Evolutionary conservation across 1,284 basidiomycete genomes (phyloP), one percentile per base, ranked within the genome.

Genomic region (Cystobasidium slooffiae): DNA sequence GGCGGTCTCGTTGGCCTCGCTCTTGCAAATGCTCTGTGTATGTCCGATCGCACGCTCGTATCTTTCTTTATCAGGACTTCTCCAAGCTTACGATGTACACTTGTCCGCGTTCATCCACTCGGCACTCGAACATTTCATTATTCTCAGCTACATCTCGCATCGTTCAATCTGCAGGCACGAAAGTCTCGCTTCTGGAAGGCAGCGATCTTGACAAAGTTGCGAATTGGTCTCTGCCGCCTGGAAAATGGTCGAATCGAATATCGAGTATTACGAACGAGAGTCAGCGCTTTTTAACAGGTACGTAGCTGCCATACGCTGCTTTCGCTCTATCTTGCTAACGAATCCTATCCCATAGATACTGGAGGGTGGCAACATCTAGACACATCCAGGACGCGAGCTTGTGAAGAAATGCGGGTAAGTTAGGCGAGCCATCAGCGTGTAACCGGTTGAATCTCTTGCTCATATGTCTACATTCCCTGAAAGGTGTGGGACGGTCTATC

Each of bases 1-100:
- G 96, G 94, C 58, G 95, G 95, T 0, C 94, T 94, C 22, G 93
- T 89, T 0, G 96, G 96, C 16, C 86, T 99, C 37, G 92, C 94
- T 5, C 85, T 99, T 39, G 94, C 94, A 0, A 89, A 88, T 80
- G 92, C 93, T 31, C 85, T 99, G 22, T 87, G 94, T 94, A 79
- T 78, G 86, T 58, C 68, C 46, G 68, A 55, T 52, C 41, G 56
- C 55, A n/a, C 51, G 41, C 10, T 56, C 31, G 22, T 72, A 14
- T 46, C 46, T 41, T 56, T 51, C 31, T 41, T 52, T 52, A 41
- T 68, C 9, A 56, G 53, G 44, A 63, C 49, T 6, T 18, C 62
- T 53, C 24, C 37, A 66, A 16, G 67, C 67, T 70, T 46, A 41
- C 43, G 62, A 41, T 5, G n/a, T 68, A 31, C 6, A 31, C 31